Base-by-base conservation (phyloP, 1,139 yeast species). In the Hyphopichia burtonii region DNA sequence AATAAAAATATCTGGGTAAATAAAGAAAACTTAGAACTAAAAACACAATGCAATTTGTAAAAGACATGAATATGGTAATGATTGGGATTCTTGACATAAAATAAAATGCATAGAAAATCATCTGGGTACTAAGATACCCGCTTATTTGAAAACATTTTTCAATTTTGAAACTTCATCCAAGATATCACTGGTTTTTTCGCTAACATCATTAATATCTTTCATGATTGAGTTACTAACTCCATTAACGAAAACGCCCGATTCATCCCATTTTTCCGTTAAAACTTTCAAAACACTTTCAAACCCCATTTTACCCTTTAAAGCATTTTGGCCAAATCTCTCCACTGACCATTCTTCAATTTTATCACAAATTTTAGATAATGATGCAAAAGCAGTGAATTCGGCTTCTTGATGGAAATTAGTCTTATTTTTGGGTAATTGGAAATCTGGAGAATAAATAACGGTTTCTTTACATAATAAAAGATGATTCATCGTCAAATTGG, bases 291-390 rank as follows among this genome's bases (percentile, higher is more conserved):
- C 96, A 5, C 80, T 65, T 52, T 91, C 98, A 57, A 93, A 91
- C 0, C 97, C 99, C 27, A 68, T 55, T 52, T 82, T 84, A 19
- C 98, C 99, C 49, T 79, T 79, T 41, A 66, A 67, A 7, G 98
- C 97, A 62, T 93, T 93, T 58, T 87, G 95, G 34, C 83, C 82
- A 64, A 91, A 93, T 58, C 97, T 73, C 55, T 86, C 89, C 3
- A 89, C 84, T 1, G 93, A 82, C 96, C 96, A 93, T 39, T 88
- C 94, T 61, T 93, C 99, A 48, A 93, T 72, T 62, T 86, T 84
- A 58, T 83, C 87, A 62, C 96, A 86, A 3, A 91, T 63, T 46
- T 80, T 73, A 42, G 75, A 66, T 63, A 88, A 76, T 2, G 84
- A 72, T 4, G 90, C 88, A 59, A 83, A 86, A 0, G 98, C 96